Evolutionary conservation across 352 stramenopile species (phyloP), one percentile per base, ranked within the genome.

Genomic region (Phytophthora multivora): DNA sequence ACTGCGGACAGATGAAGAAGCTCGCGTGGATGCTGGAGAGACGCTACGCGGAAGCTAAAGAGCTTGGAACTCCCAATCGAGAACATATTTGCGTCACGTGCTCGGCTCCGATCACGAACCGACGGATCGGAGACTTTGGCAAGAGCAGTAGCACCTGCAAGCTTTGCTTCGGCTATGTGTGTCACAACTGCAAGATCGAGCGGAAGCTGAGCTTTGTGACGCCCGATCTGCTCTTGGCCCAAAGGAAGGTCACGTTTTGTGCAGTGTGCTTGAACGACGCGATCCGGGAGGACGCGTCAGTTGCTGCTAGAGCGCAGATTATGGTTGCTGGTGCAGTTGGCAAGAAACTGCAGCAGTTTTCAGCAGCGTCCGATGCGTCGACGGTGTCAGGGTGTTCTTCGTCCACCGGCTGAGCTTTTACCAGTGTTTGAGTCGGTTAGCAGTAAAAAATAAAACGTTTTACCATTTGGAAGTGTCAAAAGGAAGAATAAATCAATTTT

Each of bases 1-100:
- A 75, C 46, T 75, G 66, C 19, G 73, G 65, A 3, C 77, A 84
- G 46, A 86, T 84, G 77, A 77, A 77, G 42, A 89, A 89, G 40
- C 65, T 87, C 7, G 60, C 73, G 26, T 85, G 77, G 77, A 69
- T 80, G 51, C 51, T 83, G 36, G 55, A 74, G 49, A 69, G 66
- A 40, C 57, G 40, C n/a, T 74, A 38, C 51, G 47, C 41, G 5
- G 69, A 75, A 31, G 63, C 70, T 1, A 76, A 70, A 23, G 63
- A 74, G 48, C 56, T 67, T 11, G 62, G 63, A 23, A 71, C 66
- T 1, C 51, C 57, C 0, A 72, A 65, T 26, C 63, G 63, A 51
- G 67, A 77, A 8, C 60, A 72, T 35, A 56, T 74, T 48, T 75
- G 69, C 15, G 60, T 70, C 11, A 61, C 61, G 4, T 79, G 52